Base-by-base conservation (phyloP, 805 yeast species). In the Metschnikowia baotianmanensis region DNA sequence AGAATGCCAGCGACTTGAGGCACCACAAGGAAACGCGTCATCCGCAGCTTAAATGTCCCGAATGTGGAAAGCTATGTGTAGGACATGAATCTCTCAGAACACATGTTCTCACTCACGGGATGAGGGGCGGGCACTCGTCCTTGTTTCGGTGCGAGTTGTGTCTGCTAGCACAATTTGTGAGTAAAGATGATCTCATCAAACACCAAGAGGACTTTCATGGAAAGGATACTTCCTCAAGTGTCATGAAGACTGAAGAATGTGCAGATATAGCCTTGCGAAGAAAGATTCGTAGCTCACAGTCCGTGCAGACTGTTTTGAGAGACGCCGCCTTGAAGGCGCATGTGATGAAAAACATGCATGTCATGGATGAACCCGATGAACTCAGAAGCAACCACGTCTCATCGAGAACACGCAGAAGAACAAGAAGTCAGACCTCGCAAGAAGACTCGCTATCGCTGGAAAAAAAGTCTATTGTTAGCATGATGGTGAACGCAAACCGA, bases 1-100 rank as follows among this genome's bases (percentile, higher is more conserved):
- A 74, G 41, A 82, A 84, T 0, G 83, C 90, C 88, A 76, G 85
- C 3, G 83, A 83, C 1, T 64, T 87, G 28, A 89, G 82, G 50
- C 55, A 72, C 9, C 97, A 90, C 60, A 67, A 78, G 39, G 83
- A 82, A 50, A 72, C 77, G 0, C 83, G 74, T 25, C 96, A 89
- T 61, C 87, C 90, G 4, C 80, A 82, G 55, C 50, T 82, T 20
- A 69, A 66, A 31, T 87, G 95, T 63, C 51, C 60, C 0, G 50
- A 77, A 1, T 89, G 96, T 67, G 79, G 78, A 5, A 81, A 78
- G 57, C 78, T 74, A 6, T 83, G 89, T 65, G 82, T 83, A 9
- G 95, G 95, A 21, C 77, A 74, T 33, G 68, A 71, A 20, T 93
- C 89, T 46, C 61, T 88, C 36, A 63, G 72, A 13, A 78, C 82